phyloP scores from a whole-genome alignment of 2,329 filamentous ascomycete genomes.

The Cordyceps cicadae region DNA sequence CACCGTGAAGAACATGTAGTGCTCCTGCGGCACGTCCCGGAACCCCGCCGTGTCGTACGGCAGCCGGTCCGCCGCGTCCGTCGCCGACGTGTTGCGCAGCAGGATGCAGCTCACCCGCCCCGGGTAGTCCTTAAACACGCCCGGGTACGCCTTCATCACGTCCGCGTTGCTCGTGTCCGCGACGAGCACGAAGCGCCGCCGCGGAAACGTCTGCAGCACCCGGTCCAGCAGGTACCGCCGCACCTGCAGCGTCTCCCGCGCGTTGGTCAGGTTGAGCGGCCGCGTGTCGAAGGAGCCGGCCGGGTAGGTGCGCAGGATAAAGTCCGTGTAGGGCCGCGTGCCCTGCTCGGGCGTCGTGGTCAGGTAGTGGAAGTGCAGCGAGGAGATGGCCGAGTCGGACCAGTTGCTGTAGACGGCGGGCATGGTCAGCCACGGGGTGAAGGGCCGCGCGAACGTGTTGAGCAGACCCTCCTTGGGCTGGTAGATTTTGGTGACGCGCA shows the following conservation, averaged over 20 bases:
- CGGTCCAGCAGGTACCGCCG: conserved; percentile 62
- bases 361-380: conserved; percentile 71
- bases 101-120: conserved; percentile 70
- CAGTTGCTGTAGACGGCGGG: conserved; percentile 70
- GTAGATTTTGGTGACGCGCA: conserved; percentile 76
- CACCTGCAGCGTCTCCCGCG: conserved; percentile 49
- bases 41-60: conserved; percentile 29
- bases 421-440: conserved; percentile 71
- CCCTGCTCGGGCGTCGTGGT: conserved; percentile 74
- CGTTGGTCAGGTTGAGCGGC: conserved; percentile 50
- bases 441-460: conserved; percentile 67
- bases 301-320: conserved; percentile 72
- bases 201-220: conserved; percentile 66
- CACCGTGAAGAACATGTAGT: conserved; percentile 73
- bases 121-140: conserved; percentile 57
- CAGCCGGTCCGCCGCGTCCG: conserved; percentile 58
- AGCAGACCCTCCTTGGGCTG: conserved; percentile 64
- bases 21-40: conserved; percentile 47
- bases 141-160: conserved; percentile 59
- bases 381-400: conserved; percentile 47
- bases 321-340: conserved; percentile 70
- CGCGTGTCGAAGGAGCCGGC: conserved; percentile 70
- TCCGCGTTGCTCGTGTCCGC: conserved; percentile 72
- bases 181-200: conserved; percentile 66
- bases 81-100: conserved; percentile 64